Base-by-base conservation (phyloP, 2,329 filamentous ascomycete species). In the Graphilbum sp. region DNA sequence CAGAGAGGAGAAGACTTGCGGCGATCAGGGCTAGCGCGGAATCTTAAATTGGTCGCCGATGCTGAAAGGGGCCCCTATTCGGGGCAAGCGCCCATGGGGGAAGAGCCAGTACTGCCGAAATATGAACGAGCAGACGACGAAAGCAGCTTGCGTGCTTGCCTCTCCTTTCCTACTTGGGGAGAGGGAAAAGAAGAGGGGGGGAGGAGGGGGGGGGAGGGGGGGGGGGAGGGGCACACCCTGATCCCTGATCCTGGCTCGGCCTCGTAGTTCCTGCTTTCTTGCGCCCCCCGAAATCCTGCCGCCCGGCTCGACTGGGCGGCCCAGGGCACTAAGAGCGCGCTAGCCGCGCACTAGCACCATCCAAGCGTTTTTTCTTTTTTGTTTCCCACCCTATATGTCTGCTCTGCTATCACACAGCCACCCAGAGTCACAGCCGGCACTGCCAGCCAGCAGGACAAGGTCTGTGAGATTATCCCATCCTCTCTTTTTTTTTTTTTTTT, bases 101-200 rank as follows among this genome's bases (percentile, higher is more conserved):
- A 7, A 25, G 23, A 7, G 12, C 13, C 27, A 40, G 32, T 42
- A 33, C 13, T 36, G 41, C 38, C 34, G 38, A 41, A 30, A 43
- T 41, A 41, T 25, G 25, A 24, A 43, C 41, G 38, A 43, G 21
- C 35, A 35, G 37, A 16, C 30, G 13, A 24, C 36, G 27, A 35
- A 34, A 27, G 15, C 8, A 29, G 27, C 27, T 8, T 17, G 21
- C 34, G 32, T 36, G 31, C 17, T 18, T 33, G 30, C 21, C 24
- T 20, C 36, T 13, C 36, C 24, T 17, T 16, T 13, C 23, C 34
- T 8, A 13, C 13, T 29, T 29, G 11, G 27, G 31, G 36, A 30
- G 23, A 37, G 19, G n/a, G n/a, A n/a, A n/a, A n/a, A n/a, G n/a
- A n/a, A n/a, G n/a, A n/a, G n/a, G n/a, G n/a, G n/a, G n/a, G n/a